phyloP scores from a whole-genome alignment of 1,139 yeast genomes.

The Taiozyma sp. region DNA sequence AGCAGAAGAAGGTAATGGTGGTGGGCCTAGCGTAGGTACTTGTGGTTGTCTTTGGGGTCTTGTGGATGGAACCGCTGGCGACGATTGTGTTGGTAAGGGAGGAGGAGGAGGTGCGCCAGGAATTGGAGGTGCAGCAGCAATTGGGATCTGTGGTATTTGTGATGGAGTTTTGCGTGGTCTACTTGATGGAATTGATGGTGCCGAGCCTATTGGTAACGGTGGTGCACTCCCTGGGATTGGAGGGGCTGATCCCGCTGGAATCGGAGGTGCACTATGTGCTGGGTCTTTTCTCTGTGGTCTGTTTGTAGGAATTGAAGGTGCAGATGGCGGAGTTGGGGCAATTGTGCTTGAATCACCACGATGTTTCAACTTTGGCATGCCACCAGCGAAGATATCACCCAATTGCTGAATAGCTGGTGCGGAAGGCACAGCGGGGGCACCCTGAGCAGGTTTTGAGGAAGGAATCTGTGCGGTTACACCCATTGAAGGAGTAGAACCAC shows the following conservation, averaged over 20 bases:
- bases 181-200: constrained; percentile 3
- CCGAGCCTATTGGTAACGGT: constrained; percentile 16
- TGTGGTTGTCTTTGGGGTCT: constrained; percentile 13
- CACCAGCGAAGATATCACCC: constrained; percentile 82
- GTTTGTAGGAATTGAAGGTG: constrained; percentile 2
- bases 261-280: constrained; percentile 1
- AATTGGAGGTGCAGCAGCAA: constrained; percentile 25
- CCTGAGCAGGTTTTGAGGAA: constrained; percentile 3
- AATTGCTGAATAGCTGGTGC: constrained; percentile 39
- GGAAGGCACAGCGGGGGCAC: constrained; percentile 22
- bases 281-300: constrained; percentile 7
- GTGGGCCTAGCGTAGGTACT: background rate
- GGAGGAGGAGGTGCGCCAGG: constrained; percentile 25
- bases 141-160: constrained; percentile 22
- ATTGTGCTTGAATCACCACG: constrained; percentile 37
- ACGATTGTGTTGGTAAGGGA: constrained; percentile 17
- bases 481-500: constrained; percentile 13
- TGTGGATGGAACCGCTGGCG: constrained; percentile 14
- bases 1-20: constrained; percentile 2
- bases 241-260: constrained; percentile 27
- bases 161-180: constrained; percentile 8
- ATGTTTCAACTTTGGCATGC: constrained; percentile 73
- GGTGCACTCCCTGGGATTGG: constrained; percentile 17
- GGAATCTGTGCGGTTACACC: constrained; percentile 13
- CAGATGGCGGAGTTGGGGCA: constrained; percentile 16